Conservation (phyloP, 164 flowering plant species). For the Berberis vulgaris region DNA sequence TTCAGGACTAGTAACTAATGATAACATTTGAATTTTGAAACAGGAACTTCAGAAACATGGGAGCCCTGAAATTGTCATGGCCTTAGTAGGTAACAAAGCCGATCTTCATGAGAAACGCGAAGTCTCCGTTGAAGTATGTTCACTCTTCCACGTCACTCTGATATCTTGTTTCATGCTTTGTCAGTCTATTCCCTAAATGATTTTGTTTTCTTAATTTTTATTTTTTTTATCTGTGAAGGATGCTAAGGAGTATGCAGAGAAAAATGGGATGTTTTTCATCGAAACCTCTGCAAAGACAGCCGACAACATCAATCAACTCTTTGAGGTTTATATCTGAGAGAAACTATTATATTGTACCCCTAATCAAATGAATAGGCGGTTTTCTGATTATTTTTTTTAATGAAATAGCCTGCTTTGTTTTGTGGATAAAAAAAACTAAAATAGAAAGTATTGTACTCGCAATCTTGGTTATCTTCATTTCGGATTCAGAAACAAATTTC, state of each 20-base stretch:
- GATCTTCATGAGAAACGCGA: constrained; percentile 88
- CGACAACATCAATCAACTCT: constrained; percentile 92
- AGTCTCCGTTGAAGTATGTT: constrained; percentile 59
- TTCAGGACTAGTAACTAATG: not conserved
- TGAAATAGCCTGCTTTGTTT: no score
- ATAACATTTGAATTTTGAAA: not conserved
- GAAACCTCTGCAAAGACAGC: constrained; percentile 99
- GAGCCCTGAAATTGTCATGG: constrained; percentile 89
- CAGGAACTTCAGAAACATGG: constrained; percentile 98
- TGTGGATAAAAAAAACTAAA: no score
- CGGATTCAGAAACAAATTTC: not conserved
- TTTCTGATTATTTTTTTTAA: no score
- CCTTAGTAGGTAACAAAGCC: constrained; percentile 98
- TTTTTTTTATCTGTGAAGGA: constrained; percentile 42
- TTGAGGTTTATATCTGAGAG: constrained; percentile 49
- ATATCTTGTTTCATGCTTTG: not conserved
- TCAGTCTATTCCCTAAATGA: not conserved
- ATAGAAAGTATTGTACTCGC: not conserved
- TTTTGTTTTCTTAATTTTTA: not conserved
- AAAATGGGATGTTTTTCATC: constrained; percentile 95
- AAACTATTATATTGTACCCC: not conserved
- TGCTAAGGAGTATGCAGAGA: constrained; percentile 84
- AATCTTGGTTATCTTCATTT: not conserved
- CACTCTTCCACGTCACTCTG: not conserved
- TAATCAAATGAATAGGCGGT: no score